phyloP scores from a whole-genome alignment of 345 rosid species.

The Populus pruinosa region DNA sequence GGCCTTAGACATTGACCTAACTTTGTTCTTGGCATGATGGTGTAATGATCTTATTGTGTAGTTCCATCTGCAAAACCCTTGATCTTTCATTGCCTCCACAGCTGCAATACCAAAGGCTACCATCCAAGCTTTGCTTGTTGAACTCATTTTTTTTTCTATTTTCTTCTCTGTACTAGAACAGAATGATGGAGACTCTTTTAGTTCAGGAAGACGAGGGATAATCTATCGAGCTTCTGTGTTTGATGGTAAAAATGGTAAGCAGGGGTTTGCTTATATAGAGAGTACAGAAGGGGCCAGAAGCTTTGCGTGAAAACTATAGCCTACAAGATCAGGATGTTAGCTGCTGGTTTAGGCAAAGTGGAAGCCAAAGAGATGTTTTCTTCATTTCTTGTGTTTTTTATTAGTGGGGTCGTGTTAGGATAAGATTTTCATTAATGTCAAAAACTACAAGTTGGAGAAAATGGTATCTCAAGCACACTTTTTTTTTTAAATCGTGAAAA shows the following conservation, averaged over 20 bases:
- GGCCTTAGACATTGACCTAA: slow-evolving; percentile 39
- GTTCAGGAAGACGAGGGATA: neutral
- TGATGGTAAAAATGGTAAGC: neutral
- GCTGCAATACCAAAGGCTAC: slow-evolving; percentile 52
- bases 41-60: slow-evolving; percentile 34
- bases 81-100: slow-evolving; percentile 61
- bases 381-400: no score
- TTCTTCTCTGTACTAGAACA: neutral
- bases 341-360: neutral
- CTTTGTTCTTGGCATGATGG: slow-evolving; percentile 40
- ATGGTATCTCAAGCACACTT: no score
- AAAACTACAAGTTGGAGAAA: no score
- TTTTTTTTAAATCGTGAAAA: no score
- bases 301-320: neutral
- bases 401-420: no score
- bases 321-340: neutral
- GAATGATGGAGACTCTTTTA: neutral
- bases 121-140: slow-evolving; percentile 43
- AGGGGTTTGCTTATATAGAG: neutral
- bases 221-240: neutral
- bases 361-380: neutral
- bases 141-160: slow-evolving; percentile 15
- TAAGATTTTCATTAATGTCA: neutral
- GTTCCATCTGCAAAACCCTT: slow-evolving; percentile 61
- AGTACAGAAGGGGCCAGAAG: neutral